phyloP scores from a whole-genome alignment of 495 filamentous ascomycete species.

The Tuber aestivum region DNA sequence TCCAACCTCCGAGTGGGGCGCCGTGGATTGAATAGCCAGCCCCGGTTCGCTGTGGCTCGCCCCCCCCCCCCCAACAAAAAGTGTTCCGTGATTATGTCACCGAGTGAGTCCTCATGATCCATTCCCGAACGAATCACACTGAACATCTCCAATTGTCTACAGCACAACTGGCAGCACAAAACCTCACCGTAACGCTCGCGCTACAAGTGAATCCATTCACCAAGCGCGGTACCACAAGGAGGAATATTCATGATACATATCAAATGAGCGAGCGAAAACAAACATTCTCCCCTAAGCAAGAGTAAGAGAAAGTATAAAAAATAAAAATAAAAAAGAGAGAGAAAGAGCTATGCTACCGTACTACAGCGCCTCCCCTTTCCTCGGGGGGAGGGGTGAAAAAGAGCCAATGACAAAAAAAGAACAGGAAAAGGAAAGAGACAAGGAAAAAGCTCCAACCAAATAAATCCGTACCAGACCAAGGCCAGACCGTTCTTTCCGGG shows the following conservation, averaged over 20 bases:
- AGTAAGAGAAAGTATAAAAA: not conserved
- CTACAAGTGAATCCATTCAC: not conserved
- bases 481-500: not conserved
- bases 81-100: not conserved
- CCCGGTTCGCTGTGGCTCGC: too few relatives aligned
- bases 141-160: not conserved
- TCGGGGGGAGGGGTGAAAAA: not conserved
- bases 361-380: not conserved
- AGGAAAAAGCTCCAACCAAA: not conserved
- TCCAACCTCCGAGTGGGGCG: too few relatives aligned
- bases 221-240: not conserved
- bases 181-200: not conserved
- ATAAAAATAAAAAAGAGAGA: not conserved
- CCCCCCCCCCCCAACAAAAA: not conserved
- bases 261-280: not conserved
- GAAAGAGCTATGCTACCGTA: not conserved
- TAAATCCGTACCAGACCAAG: not conserved
- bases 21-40: too few relatives aligned
- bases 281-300: not conserved
- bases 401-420: not conserved
- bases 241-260: slow-evolving; percentile 2
- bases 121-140: not conserved
- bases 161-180: not conserved
- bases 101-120: not conserved
- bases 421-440: not conserved